Percentiles rank a stretch among this genome's conserved stretches.
phyloP scores from a whole-genome alignment of 192 early-diverging fungal genomes.

The Backusella tuberculispora region DNA sequence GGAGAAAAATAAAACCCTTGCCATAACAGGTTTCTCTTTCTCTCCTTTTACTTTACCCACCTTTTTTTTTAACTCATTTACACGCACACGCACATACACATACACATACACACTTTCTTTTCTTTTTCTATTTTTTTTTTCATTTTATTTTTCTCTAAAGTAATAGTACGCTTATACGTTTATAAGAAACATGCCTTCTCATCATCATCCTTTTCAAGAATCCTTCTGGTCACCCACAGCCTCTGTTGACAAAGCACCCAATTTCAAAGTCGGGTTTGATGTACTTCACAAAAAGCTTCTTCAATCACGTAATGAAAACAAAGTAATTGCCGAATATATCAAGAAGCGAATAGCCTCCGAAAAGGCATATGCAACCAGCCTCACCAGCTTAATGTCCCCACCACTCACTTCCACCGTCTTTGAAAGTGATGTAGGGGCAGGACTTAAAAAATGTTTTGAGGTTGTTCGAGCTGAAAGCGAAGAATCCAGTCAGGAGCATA shows the following conservation, averaged over 20 bases:
- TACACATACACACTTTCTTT: background rate
- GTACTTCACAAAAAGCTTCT: constrained; percentile 55
- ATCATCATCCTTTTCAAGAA: constrained; percentile 27
- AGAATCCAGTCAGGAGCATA: constrained; percentile 49
- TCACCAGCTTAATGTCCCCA: constrained; percentile 12
- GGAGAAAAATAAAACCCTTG: background rate
- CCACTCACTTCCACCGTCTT: constrained; percentile 32
- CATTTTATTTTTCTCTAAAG: background rate
- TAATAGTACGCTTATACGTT: background rate
- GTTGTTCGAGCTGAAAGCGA: constrained; percentile 50
- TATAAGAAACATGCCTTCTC: background rate
- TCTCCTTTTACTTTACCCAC: too few relatives aligned
- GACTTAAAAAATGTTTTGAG: constrained; percentile 52
- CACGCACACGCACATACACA: background rate
- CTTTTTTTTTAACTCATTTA: background rate
- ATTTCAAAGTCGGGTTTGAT: constrained; percentile 50
- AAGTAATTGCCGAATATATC: constrained; percentile 52
- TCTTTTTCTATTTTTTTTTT: background rate
- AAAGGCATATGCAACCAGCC: constrained; percentile 39
- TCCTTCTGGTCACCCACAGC: constrained; percentile 34
- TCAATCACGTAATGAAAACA: constrained; percentile 55
- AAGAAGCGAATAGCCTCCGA: constrained; percentile 48
- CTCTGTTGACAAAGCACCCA: constrained; percentile 26
- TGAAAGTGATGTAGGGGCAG: constrained; percentile 48
- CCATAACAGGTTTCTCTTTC: background rate